Conservation (phyloP, 257 asterid genomes). For the Solanum peruvianum region DNA sequence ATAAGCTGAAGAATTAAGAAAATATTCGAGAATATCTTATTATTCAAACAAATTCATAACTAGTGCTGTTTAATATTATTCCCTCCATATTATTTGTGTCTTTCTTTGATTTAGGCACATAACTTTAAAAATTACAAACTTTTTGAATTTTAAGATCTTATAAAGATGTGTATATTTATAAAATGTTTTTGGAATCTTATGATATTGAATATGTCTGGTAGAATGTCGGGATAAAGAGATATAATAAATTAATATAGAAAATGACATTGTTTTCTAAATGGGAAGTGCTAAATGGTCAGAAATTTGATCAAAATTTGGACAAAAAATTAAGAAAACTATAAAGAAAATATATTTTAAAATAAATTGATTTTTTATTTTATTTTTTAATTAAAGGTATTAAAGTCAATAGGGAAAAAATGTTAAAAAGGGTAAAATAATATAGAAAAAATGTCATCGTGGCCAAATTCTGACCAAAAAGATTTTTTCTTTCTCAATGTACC, state of each 20-base stretch:
- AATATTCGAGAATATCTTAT: not conserved
- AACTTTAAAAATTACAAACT: not conserved
- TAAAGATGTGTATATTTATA: not conserved
- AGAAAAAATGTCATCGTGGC: too few relatives aligned
- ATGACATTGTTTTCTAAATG: not conserved
- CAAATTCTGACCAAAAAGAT: too few relatives aligned
- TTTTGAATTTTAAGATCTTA: not conserved
- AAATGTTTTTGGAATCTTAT: not conserved
- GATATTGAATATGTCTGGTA: not conserved
- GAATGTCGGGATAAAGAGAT: not conserved
- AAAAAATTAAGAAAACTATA: too few relatives aligned
- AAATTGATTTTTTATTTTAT: too few relatives aligned
- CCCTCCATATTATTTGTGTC: not conserved
- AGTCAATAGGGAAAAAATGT: too few relatives aligned
- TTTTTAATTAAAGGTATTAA: too few relatives aligned
- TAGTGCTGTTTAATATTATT: not conserved
- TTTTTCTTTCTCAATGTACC: not conserved
- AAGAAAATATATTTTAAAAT: too few relatives aligned
- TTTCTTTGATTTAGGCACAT: not conserved
- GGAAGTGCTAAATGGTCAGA: too few relatives aligned
- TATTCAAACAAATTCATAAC: not conserved
- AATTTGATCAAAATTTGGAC: fast-evolving
- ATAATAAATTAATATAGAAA: not conserved
- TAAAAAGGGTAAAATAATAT: too few relatives aligned
- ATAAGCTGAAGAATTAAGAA: not conserved